Evolutionary conservation across 2,329 filamentous ascomycete species (phyloP).

Genomic region (Talaromyces sp.): DNA sequence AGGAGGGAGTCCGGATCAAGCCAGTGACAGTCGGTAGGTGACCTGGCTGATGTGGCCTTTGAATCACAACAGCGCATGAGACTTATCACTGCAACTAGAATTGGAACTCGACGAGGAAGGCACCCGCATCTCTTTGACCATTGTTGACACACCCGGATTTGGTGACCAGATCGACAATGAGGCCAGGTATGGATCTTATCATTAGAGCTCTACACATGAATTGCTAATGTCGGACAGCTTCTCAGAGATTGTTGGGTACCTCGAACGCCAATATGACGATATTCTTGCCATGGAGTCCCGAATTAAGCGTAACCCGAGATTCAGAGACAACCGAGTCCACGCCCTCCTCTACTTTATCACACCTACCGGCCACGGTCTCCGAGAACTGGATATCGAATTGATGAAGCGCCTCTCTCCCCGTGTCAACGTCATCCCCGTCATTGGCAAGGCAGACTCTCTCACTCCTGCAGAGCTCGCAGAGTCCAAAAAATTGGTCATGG

Average conservation of each 20-base stretch:
- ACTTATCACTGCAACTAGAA: slow-evolving; percentile 52
- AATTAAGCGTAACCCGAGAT: slow-evolving; percentile 99
- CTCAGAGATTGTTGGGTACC: slow-evolving; percentile 94
- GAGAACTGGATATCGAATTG: slow-evolving; percentile 97
- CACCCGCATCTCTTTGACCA: slow-evolving; percentile 94
- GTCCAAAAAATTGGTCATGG: slow-evolving; percentile 99
- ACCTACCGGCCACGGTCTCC: slow-evolving; percentile 93
- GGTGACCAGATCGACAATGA: slow-evolving; percentile 99
- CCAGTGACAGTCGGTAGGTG: slow-evolving; percentile 89
- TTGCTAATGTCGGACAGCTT: slow-evolving; percentile 60
- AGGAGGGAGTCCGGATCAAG: slow-evolving; percentile 98
- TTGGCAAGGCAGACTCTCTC: slow-evolving; percentile 95
- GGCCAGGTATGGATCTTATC: slow-evolving; percentile 65
- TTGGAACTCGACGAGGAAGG: slow-evolving; percentile 97
- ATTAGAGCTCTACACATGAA: neutral
- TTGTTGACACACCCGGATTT: slow-evolving; percentile 97
- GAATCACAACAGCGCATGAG: neutral
- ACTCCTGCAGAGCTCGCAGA: slow-evolving; percentile 95
- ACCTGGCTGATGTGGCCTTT: neutral
- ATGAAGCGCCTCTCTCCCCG: slow-evolving; percentile 99
- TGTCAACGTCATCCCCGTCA: slow-evolving; percentile 98
- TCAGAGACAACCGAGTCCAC: slow-evolving; percentile 98
- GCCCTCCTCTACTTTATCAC: slow-evolving; percentile 99
- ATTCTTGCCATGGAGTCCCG: slow-evolving; percentile 98
- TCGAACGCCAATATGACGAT: slow-evolving; percentile 98